Conservation (phyloP, 1,139 yeast species). For the Yueomyces sp. region DNA sequence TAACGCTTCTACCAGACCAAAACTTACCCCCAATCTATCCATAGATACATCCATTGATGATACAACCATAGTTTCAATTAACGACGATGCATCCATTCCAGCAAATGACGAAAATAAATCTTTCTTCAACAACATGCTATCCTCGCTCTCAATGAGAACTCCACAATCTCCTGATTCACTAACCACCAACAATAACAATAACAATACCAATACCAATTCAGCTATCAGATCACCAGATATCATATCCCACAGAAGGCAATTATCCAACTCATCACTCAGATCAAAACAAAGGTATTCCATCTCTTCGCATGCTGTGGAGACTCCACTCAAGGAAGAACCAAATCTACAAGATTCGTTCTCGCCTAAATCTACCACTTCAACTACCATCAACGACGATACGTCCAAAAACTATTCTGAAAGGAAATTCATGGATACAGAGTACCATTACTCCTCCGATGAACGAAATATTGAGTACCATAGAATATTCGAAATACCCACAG, state of each 20-base stretch:
- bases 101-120: background rate
- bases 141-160: no score
- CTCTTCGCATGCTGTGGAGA: background rate
- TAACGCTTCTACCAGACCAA: no score
- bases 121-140: no score
- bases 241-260: conserved; percentile 3
- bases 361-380: background rate
- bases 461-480: conserved; percentile 75
- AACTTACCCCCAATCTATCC: no score
- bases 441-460: conserved; percentile 49
- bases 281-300: background rate
- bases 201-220: background rate
- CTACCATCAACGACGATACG: conserved; percentile 29
- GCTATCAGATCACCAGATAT: conserved; percentile 1
- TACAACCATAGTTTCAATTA: no score
- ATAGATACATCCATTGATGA: no score
- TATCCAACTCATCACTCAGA: background rate
- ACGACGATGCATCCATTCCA: no score
- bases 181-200: no score
- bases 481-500: conserved; percentile 35
- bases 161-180: no score
- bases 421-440: conserved; percentile 30
- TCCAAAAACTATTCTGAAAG: conserved; percentile 46
- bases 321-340: background rate
- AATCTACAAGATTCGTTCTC: background rate